These are phyloP conservation scores for Coemansia sp. DNA, from an alignment of 192 early-diverging fungal species.

Conservation along the genomic window DNA sequence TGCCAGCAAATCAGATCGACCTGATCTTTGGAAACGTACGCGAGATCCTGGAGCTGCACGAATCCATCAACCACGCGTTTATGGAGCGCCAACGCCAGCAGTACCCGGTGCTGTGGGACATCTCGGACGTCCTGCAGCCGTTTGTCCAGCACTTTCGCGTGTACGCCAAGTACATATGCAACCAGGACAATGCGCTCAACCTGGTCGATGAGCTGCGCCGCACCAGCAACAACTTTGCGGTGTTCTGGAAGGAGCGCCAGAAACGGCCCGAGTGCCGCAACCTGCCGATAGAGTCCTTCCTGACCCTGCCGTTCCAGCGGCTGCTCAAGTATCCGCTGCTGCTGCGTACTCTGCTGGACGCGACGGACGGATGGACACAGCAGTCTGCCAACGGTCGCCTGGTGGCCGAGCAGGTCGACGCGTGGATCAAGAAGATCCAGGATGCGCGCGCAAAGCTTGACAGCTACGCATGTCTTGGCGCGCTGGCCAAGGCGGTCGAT, in stretches of 20 bases:
- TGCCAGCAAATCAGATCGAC: slow-evolving; percentile 51
- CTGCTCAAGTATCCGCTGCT: slow-evolving; percentile 63
- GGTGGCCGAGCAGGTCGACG: slow-evolving; percentile 47
- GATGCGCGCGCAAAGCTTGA: slow-evolving; percentile 46
- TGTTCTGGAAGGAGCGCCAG: slow-evolving; percentile 56
- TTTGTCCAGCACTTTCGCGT: slow-evolving; percentile 53
- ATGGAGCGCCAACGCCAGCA: slow-evolving; percentile 59
- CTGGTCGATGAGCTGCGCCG: slow-evolving; percentile 50
- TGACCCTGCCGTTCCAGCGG: slow-evolving; percentile 62
- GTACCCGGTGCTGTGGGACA: slow-evolving; percentile 57
- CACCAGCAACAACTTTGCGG: slow-evolving; percentile 52
- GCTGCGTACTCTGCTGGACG: slow-evolving; percentile 54
- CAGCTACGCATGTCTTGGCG: slow-evolving; percentile 44
- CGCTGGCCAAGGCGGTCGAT: slow-evolving; percentile 19
- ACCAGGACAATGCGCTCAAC: slow-evolving; percentile 59
- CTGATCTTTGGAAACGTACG: slow-evolving; percentile 55
- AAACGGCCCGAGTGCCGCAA: slow-evolving; percentile 53
- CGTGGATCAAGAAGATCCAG: slow-evolving; percentile 53
- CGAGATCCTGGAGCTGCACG: slow-evolving; percentile 58
- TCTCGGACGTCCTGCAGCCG: slow-evolving; percentile 55
- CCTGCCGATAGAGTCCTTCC: slow-evolving; percentile 58
- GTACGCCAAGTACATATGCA: slow-evolving; percentile 58
- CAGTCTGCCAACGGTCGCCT: slow-evolving; percentile 34
- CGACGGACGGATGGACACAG: slow-evolving; percentile 48
- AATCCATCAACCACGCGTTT: slow-evolving; percentile 53